Evolutionary conservation across 225 moss, liverwort and hornwort species (phyloP).

Genomic region (Sphagnum tenellum): DNA sequence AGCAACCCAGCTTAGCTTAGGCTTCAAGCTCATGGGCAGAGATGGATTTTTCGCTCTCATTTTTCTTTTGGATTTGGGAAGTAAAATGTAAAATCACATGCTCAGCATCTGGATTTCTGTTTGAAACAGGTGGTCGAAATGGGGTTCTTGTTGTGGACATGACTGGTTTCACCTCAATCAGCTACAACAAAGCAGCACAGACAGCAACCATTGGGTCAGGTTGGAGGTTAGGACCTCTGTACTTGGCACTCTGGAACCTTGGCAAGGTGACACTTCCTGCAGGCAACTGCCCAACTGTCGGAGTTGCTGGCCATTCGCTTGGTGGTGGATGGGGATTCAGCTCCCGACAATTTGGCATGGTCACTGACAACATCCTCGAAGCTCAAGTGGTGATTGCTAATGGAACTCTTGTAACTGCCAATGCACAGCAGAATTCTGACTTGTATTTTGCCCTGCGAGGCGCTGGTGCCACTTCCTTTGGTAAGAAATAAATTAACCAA

Average conservation of each 20-base stretch:
- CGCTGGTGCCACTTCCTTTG: conserved; percentile 58
- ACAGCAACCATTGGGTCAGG: conserved; percentile 53
- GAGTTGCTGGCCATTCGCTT: conserved; percentile 54
- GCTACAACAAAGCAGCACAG: conserved; percentile 22
- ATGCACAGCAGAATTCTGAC: conserved; percentile 37
- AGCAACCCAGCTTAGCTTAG: too few relatives aligned
- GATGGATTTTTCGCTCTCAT: too few relatives aligned
- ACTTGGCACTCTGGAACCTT: conserved; percentile 59
- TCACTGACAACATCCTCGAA: conserved; percentile 43
- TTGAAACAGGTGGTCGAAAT: conserved; percentile 51
- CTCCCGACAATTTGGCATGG: conserved; percentile 50
- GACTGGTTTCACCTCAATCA: conserved; percentile 38
- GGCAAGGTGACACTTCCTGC: conserved; percentile 62
- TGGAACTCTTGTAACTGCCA: conserved; percentile 40
- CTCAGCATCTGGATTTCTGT: too few relatives aligned
- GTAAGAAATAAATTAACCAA: conserved; percentile 4
- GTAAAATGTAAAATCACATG: too few relatives aligned
- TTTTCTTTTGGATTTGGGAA: too few relatives aligned
- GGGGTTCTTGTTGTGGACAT: conserved; percentile 76
- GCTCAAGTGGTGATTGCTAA: conserved; percentile 30
- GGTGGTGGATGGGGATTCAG: conserved; percentile 81
- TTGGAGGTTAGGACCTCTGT: conserved; percentile 54
- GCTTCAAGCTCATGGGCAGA: too few relatives aligned
- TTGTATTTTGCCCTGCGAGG: conserved; percentile 49
- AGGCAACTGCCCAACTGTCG: conserved; percentile 62